These are phyloP conservation scores for Euryodendron excelsum DNA, from an alignment of 148 eudicot genomes.

Conservation along the genomic window DNA sequence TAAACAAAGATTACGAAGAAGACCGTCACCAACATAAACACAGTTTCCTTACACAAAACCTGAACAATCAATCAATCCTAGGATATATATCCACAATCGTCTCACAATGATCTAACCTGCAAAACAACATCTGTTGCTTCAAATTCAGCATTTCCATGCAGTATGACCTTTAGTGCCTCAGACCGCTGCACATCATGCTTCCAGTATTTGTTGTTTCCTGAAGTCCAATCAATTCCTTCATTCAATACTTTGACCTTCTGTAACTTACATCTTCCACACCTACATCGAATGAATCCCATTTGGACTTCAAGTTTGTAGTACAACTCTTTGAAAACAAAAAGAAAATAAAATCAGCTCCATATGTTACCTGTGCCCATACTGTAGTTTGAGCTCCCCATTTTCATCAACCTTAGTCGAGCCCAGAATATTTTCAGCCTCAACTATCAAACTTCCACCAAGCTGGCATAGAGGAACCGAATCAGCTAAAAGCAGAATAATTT, in stretches of 20 bases:
- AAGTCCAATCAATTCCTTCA: constrained; percentile 87
- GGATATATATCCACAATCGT: not conserved
- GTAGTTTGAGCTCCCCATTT: constrained; percentile 58
- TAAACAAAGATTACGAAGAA: not conserved
- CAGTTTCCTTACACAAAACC: not conserved
- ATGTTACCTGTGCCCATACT: constrained; percentile 76
- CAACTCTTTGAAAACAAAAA: not conserved
- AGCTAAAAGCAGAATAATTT: constrained; percentile 22
- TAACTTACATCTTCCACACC: constrained; percentile 92
- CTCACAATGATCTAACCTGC: constrained; percentile 53
- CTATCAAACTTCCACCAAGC: constrained; percentile 86
- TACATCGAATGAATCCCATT: constrained; percentile 32
- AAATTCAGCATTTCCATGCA: constrained; percentile 98
- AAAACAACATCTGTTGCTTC: constrained; percentile 81
- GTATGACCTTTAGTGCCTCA: constrained; percentile 64
- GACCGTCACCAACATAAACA: not conserved
- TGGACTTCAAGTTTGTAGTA: not conserved
- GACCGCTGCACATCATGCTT: constrained; percentile 73
- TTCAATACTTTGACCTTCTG: constrained; percentile 76
- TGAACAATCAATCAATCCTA: constrained; percentile 1
- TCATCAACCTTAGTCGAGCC: constrained; percentile 49
- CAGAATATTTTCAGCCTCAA: constrained; percentile 71
- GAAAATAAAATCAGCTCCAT: not conserved
- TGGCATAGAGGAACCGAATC: constrained; percentile 34
- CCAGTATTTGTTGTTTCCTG: constrained; percentile 69